Base-by-base conservation (phyloP, 495 filamentous ascomycete genomes). In the Glutinoglossum americanum region DNA sequence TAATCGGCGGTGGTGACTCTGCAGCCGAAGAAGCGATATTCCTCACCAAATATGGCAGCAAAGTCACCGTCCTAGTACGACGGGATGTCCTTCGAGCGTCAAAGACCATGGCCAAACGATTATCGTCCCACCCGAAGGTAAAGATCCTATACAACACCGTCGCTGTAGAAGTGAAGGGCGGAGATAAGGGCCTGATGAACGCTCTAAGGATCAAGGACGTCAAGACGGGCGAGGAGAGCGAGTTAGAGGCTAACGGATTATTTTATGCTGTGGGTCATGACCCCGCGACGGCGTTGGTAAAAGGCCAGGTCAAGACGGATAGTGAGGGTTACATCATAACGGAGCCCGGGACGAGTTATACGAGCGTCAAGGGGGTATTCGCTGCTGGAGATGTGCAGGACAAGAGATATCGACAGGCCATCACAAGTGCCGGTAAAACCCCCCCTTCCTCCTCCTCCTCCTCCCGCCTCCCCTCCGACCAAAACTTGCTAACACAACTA, bases 241-340 rank as follows among this genome's bases (percentile, higher is more conserved):
- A 81, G 13, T 71, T 97, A 33, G 81, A 85, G 60, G 89, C 92
- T 13, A 94, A 86, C 67, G 92, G 92, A 56, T 73, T 99, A 21
- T 99, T 99, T 74, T 99, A 99, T 69, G 92, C 92, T 63, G 82
- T 99, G 62, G 92, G 92, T 4, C 92, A 99, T 71, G 89, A 97
- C 68, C 92, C 92, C 5, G 92, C 92, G 59, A 99, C 86, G 10
- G 68, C 68, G 28, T 72, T 97, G 51, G 80, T 99, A 69, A 87
- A 89, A 77, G 86, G 79, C 23, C 86, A 95, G 72, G 63, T 97
- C 49, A 75, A 93, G 44, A 83, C 80, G 59, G 92, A 99, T 67
- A 77, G 76, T 51, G 92, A 97, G 57, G 80, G 80, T 6, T 99
- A 99, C 67, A 81, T 99, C 39, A 64, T 89, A 61, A 97, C 93